Evolutionary conservation across 768 basidiomycete species (phyloP), one percentile per base, ranked within the genome.

Genomic region (Phanerochaete carnosa): DNA sequence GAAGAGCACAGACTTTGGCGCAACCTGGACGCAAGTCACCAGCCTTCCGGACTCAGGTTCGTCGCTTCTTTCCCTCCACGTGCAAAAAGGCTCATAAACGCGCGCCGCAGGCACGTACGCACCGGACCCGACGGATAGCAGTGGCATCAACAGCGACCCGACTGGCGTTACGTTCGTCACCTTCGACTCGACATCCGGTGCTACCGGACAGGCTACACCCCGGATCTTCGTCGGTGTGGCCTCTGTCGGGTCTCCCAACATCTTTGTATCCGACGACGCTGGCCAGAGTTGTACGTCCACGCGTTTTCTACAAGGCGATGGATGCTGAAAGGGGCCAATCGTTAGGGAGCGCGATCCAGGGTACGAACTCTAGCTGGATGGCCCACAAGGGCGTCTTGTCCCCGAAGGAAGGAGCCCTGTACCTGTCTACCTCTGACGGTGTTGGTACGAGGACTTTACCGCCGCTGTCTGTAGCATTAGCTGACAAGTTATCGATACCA

Each of bases 141-240:
- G 66, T 19, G 75, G 72, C 2, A 73, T 72, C 65, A 72, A 73
- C 60, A 73, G 63, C 71, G 75, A 77, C 63, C 71, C 69, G 45
- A 70, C 75, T 43, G 76, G 76, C 35, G 76, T 87, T 55, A 70
- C 84, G 19, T 88, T 80, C 79, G 83, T 88, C 35, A 86, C 85
- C 0, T 87, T 87, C 64, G 85, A 87, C 65, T 73, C 79, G 43
- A 77, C 83, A 5, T 80, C 84, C 19, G 83, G 84, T 8, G 70
- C 76, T 2, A 73, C 76, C 23, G 84, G 85, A 19, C 68, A 69
- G 8, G 75, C 85, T 0, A 87, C 85, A 13, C 83, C 78, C 30
- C 81, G 85, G 49, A 87, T 89, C 37, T 88, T 88, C 57, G 85
- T 87, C 39, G 87, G 87, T 58, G 86, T 89, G 29, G 85, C 83